phyloP scores from a whole-genome alignment of 192 early-diverging fungal species.

The Coemansia sp. region DNA sequence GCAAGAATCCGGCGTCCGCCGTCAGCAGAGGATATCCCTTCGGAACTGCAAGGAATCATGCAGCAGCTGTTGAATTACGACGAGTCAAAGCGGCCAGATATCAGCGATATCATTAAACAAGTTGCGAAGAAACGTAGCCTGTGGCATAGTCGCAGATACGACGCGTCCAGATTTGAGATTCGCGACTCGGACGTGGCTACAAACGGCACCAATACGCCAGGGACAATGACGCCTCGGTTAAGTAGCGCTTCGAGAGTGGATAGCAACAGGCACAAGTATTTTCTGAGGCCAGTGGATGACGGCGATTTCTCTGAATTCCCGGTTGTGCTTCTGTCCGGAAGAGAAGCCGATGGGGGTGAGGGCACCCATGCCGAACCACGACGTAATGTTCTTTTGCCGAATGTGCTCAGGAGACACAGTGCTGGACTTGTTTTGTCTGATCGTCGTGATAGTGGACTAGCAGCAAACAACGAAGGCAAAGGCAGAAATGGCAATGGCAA shows the following conservation, averaged over 20 bases:
- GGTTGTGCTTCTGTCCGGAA: background rate
- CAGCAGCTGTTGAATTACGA: constrained; percentile 37
- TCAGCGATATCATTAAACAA: constrained; percentile 28
- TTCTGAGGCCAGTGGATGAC: background rate
- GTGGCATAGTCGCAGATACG: constrained; percentile 33
- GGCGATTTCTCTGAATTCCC: constrained; percentile 1
- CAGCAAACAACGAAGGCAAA: background rate
- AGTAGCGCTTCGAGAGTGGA: background rate
- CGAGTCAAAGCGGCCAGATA: constrained; percentile 43
- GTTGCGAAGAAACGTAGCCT: constrained; percentile 30
- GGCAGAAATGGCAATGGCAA: background rate
- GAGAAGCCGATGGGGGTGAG: background rate
- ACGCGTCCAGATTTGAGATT: constrained; percentile 39
- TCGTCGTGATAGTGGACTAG: background rate
- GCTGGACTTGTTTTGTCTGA: background rate
- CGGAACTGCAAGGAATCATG: constrained; percentile 40
- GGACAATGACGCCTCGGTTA: constrained; percentile 8
- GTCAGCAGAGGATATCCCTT: constrained; percentile 29
- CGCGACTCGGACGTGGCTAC: constrained; percentile 37
- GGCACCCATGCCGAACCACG: background rate
- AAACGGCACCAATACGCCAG: constrained; percentile 26
- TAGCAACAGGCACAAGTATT: background rate
- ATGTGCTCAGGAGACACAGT: constrained; percentile 26
- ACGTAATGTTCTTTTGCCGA: background rate
- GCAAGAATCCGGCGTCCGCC: constrained; percentile 16